A percentile compares a stretch with the other conserved stretches of the same genome.
Conservation (phyloP, 495 filamentous ascomycete genomes). For the Penicillium coffeae region DNA sequence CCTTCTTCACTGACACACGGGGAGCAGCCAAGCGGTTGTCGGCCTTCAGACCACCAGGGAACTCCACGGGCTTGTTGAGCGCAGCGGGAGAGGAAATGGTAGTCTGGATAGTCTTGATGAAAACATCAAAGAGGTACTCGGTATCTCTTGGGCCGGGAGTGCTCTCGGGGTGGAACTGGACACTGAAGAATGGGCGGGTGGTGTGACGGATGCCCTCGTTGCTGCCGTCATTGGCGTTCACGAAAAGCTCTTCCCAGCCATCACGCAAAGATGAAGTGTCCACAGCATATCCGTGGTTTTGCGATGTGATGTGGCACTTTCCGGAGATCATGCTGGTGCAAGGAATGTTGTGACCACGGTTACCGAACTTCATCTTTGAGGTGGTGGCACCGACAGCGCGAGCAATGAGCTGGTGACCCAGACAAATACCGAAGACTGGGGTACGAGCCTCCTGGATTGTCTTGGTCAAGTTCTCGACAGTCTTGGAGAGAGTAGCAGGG, state of each 20-base stretch:
- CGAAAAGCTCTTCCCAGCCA: conserved; percentile 88
- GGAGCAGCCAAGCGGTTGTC: conserved; percentile 75
- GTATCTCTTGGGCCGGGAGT: conserved; percentile 95
- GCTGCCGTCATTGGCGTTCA: conserved; percentile 96
- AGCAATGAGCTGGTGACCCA: conserved; percentile 92
- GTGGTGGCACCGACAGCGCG: conserved; percentile 86
- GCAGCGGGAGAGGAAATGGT: conserved; percentile 56
- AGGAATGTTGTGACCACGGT: conserved; percentile 97
- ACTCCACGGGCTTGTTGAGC: conserved; percentile 66
- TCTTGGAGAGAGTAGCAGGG: conserved; percentile 73
- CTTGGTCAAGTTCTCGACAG: conserved; percentile 68
- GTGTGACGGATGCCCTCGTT: conserved; percentile 94
- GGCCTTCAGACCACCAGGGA: conserved; percentile 76
- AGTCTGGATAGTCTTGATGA: conserved; percentile 76
- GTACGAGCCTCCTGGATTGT: conserved; percentile 70
- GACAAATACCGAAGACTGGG: conserved; percentile 93
- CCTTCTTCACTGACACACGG: conserved; percentile 84
- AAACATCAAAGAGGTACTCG: conserved; percentile 94
- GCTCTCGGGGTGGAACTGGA: conserved; percentile 98
- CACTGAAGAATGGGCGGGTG: conserved; percentile 87
- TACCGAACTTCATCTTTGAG: conserved; percentile 97
- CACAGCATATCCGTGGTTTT: conserved; percentile 95
- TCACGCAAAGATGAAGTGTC: conserved; percentile 69
- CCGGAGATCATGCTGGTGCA: conserved; percentile 93
- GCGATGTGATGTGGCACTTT: conserved; percentile 96